Percentiles rank a stretch among this genome's conserved stretches.
Evolutionary conservation across 768 basidiomycete genomes (phyloP).

Genomic region (Mycena galopus): DNA sequence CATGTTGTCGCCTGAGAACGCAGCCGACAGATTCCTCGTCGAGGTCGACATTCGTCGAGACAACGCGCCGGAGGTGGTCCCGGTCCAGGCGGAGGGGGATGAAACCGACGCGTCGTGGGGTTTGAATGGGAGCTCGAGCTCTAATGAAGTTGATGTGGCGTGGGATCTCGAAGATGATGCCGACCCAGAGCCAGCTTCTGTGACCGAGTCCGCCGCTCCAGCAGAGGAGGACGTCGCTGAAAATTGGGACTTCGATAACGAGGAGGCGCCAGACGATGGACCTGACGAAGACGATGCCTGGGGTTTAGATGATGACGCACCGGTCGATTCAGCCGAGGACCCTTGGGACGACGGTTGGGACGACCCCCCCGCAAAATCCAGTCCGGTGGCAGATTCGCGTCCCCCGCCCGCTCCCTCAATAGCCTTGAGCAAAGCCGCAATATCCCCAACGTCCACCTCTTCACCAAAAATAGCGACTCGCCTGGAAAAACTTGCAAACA

Average conservation of each 20-base stretch:
- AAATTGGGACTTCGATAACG: slow-evolving; percentile 43
- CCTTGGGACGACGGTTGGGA: slow-evolving; percentile 78
- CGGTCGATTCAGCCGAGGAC: slow-evolving; percentile 55
- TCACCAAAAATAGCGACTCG: slow-evolving; percentile 68
- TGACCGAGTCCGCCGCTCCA: slow-evolving; percentile 3
- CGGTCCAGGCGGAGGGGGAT: slow-evolving; percentile 47
- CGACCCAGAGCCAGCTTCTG: slow-evolving; percentile 36
- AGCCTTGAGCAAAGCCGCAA: neutral
- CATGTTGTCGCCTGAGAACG: slow-evolving; percentile 59
- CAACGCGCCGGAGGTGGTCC: slow-evolving; percentile 46
- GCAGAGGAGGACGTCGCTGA: slow-evolving; percentile 25
- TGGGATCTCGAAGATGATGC: slow-evolving; percentile 70
- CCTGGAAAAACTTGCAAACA: slow-evolving; percentile 69
- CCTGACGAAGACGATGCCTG: slow-evolving; percentile 68
- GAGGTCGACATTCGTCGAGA: slow-evolving; percentile 52
- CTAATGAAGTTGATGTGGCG: slow-evolving; percentile 53
- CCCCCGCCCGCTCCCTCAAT: slow-evolving; percentile 48
- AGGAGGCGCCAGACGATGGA: slow-evolving; percentile 14
- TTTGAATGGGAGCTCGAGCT: slow-evolving; percentile 42
- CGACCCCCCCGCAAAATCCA: slow-evolving; percentile 53
- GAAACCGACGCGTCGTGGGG: slow-evolving; percentile 62
- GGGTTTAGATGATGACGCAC: slow-evolving; percentile 79
- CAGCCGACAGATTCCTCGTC: slow-evolving; percentile 56
- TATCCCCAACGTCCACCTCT: slow-evolving; percentile 31
- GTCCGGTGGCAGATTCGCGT: slow-evolving; percentile 40